Evolutionary conservation across 2,329 filamentous ascomycete genomes (phyloP).

Genomic region (Epichloe elymi): DNA sequence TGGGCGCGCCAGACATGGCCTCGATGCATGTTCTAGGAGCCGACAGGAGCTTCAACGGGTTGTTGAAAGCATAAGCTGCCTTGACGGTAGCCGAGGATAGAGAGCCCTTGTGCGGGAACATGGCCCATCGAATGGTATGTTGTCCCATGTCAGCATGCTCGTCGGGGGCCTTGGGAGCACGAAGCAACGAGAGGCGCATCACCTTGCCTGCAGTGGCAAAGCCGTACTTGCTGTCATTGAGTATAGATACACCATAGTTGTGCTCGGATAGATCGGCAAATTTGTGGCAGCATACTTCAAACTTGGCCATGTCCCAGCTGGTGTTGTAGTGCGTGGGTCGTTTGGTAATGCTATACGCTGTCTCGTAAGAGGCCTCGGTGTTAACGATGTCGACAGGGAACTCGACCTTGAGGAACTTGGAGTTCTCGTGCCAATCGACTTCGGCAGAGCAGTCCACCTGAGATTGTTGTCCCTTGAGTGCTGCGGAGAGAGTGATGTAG

Average conservation of each 20-base stretch:
- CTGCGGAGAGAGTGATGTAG: constrained; percentile 65
- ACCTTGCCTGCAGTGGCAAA: constrained; percentile 81
- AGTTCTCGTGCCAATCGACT: constrained; percentile 93
- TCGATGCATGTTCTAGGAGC: constrained; percentile 16
- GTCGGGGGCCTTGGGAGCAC: constrained; percentile 85
- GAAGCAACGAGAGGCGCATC: constrained; percentile 79
- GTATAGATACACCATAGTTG: constrained; percentile 78
- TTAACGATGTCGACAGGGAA: constrained; percentile 88
- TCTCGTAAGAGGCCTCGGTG: constrained; percentile 90
- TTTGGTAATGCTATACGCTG: constrained; percentile 77
- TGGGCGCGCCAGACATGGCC: constrained; percentile 27
- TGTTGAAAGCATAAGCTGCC: constrained; percentile 84
- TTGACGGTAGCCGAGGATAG: constrained; percentile 63
- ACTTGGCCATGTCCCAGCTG: constrained; percentile 93
- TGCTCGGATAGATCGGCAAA: constrained; percentile 84
- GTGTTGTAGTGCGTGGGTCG: constrained; percentile 98
- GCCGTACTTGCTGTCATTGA: constrained; percentile 94
- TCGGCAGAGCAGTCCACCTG: constrained; percentile 69
- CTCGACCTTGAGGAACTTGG: constrained; percentile 97
- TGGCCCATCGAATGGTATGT: constrained; percentile 79
- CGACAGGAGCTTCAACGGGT: constrained; percentile 43
- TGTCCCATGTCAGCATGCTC: constrained; percentile 87
- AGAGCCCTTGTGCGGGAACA: constrained; percentile 67
- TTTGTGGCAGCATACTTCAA: constrained; percentile 92
- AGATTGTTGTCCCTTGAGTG: constrained; percentile 43